Conservation (phyloP, 768 basidiomycete species). For the Amanita brunnescens region DNA sequence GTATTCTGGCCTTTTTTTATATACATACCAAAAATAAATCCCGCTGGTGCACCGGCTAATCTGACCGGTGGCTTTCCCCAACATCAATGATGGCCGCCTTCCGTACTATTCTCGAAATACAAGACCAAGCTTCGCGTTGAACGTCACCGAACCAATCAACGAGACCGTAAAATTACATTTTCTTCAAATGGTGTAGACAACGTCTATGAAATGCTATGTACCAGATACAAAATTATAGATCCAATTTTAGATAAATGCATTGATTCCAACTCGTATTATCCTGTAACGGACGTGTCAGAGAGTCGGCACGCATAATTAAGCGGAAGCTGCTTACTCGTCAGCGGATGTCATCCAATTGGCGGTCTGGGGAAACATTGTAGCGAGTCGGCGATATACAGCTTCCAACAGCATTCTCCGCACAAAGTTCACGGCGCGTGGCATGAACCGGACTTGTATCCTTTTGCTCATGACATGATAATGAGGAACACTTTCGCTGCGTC, state of each 20-base stretch:
- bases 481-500: conserved; percentile 34
- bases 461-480: conserved; percentile 48
- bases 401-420: conserved; percentile 47
- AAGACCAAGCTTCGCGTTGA: too few relatives aligned
- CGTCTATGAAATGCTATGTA: too few relatives aligned
- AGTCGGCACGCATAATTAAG: background rate
- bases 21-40: too few relatives aligned
- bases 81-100: too few relatives aligned
- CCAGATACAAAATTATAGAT: background rate
- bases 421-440: conserved; percentile 30
- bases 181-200: too few relatives aligned
- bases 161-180: too few relatives aligned
- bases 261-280: conserved; percentile 52
- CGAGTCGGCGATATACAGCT: conserved; percentile 55
- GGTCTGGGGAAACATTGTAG: conserved; percentile 55
- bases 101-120: too few relatives aligned
- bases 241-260: conserved; percentile 35
- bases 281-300: conserved; percentile 21
- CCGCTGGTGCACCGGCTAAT: too few relatives aligned
- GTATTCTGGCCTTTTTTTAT: too few relatives aligned
- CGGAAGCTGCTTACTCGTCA: conserved; percentile 37
- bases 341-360: conserved; percentile 48
- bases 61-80: too few relatives aligned
- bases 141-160: too few relatives aligned
- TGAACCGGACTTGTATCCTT: conserved; percentile 22